Base-by-base conservation (phyloP, 2,329 filamentous ascomycete genomes). In the Clonostachys solani region DNA sequence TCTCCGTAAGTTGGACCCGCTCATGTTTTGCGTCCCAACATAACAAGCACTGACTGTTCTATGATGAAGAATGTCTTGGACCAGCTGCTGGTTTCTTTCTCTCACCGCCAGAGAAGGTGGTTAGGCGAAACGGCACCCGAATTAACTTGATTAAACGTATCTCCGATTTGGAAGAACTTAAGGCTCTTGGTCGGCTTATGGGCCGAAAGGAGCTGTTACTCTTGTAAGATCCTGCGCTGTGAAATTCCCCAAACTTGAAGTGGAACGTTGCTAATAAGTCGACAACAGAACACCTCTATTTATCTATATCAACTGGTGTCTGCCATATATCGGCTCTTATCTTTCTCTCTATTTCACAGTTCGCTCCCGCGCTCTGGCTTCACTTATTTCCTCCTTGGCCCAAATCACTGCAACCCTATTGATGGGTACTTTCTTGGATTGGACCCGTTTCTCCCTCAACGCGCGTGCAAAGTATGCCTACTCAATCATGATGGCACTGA, bases 341-440 rank as follows among this genome's bases (percentile, higher is more conserved):
- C 40, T 54, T 15, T 16, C 38, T 62, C 66, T 86, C 12, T 91
- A 83, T 83, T 88, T 90, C 57, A 77, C 75, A 2, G 87, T 90
- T 2, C 77, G 86, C 2, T 72, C 84, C 2, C 73, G 87, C 42
- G 84, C 87, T 0, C 67, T 90, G 2, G 86, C 83, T 0, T 89
- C 85, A 0, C 87, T 91, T 54, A 58, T 90, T 4, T 84, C 82
- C 4, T 52, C 52, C 3, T 34, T 53, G 1, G 48, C 47, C 33
- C 53, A 52, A n/a, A 56, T 53, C 16, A 49, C 54, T 5, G 55
- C 54, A 15, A 54, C 53, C 29, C 42, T 56, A 17, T 41, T 54
- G 36, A 54, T 58, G 40, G 55, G 54, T 19, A 49, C 54, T 38
- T 56, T 55, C 36, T 50, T 58, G 9, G 56, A 56, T 40, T 59